Base-by-base conservation (phyloP, 192 early-diverging fungal species). In the Spizellomyces punctatus region DNA sequence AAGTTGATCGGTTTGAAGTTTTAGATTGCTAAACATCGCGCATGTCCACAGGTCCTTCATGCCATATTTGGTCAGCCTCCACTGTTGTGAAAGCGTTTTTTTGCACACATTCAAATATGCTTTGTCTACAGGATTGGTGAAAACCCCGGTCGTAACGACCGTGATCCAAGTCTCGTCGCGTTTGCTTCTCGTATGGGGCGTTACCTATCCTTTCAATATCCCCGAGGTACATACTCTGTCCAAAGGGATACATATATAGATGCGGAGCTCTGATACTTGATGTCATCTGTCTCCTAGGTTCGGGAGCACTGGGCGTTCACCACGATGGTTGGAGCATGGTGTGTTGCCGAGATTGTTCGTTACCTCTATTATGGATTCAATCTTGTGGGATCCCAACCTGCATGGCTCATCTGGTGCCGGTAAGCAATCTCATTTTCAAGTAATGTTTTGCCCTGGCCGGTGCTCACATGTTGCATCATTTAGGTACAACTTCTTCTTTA, bases 401-500 rank as follows among this genome's bases (percentile, higher is more conserved):
- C 57, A 6, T 72, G 78, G 46, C 68, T 94, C 27, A 67, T 83
- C 17, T 95, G 91, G 90, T 83, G 83, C 66, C 62, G 79, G 84
- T 83, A 61, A 27, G 47, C 10, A 19, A 36, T 36, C 27, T 36
- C 27, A 36, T 36, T 36, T 36, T 36, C 27, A 36, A 36, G 27
- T 36, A 36, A 36, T 36, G 27, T 36, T 36, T 36, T 36, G 27
- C 3, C 27, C 27, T 36, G 27, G 27, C 27, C 27, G 27, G 27
- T 36, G 27, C 27, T 36, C 27, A 36, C 27, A 36, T 36, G 27
- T 36, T 42, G 22, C 66, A 63, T 71, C 16, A 71, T 68, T 69
- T 72, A 89, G 96, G 70, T 99, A 99, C 82, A 96, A 90, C 63
- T 92, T 96, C 76, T 99, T 99, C 83, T 94, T 88, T 70, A 80